Evolutionary conservation across 176 grass and related monocot genomes (phyloP).

Genomic region (Oryza glumipatula): DNA sequence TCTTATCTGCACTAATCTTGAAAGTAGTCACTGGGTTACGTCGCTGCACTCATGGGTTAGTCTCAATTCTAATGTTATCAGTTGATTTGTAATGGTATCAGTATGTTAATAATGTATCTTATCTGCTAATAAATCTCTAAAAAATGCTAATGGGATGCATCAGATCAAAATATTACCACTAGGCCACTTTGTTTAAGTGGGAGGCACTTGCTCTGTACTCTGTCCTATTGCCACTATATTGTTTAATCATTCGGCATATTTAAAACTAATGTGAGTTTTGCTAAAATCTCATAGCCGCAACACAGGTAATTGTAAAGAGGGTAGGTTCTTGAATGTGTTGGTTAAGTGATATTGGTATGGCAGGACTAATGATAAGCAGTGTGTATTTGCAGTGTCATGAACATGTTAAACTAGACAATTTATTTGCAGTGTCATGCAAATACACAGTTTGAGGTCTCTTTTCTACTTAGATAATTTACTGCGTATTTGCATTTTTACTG

Average conservation of each 20-base stretch:
- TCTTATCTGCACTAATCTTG: too few species aligned
- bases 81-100: neutral
- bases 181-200: neutral
- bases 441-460: too few species aligned
- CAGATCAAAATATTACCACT: too few species aligned
- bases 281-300: conserved; percentile 1
- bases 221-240: neutral
- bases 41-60: too few species aligned
- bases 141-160: too few species aligned
- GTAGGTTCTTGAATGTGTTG: neutral
- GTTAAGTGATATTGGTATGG: conserved; percentile 33
- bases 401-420: conserved; percentile 9
- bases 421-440: too few species aligned
- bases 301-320: neutral
- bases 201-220: neutral
- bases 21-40: too few species aligned
- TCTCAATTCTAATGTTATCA: too few species aligned
- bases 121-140: neutral
- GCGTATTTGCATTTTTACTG: neutral
- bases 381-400: conserved; percentile 2
- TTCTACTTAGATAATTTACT: too few species aligned
- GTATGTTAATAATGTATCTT: neutral
- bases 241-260: conserved; percentile 8
- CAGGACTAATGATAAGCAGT: conserved; percentile 1
- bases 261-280: neutral